Evolutionary conservation across 495 filamentous ascomycete species (phyloP), one percentile per base, ranked within the genome.

Genomic region (Aspergillus homomorphus): DNA sequence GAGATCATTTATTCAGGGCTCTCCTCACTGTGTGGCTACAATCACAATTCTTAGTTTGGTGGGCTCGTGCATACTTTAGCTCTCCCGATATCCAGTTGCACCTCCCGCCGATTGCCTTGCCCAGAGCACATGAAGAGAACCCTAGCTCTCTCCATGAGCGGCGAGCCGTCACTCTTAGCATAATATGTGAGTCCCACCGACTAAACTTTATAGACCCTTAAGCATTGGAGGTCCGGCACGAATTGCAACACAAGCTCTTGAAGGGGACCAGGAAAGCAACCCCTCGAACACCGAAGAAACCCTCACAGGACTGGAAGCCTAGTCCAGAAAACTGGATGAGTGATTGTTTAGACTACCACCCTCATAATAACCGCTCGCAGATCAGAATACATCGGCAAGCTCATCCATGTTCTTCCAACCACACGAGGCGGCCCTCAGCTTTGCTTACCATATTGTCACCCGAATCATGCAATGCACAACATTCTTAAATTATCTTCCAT

Each of bases 171-270:
- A 59, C 62, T 18, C n/a, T 72, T 9, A 63, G 63, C 33, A 70
- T 70, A 12, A 56, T 72, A 53, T 72, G 69, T 30, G 69, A 69
- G 57, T 69, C 69, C 3, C 65, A 72, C 62, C 59, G 65, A 38
- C 41, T 70, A 5, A 72, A 68, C 51, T 58, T 56, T 10, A 49
- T 51, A 15, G 33, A 26, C 2, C 1, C 53, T 72, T 2, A 42
- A 55, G 28, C 26, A 67, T 60, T 72, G 65, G 65, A 43, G 22
- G 2, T 18, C 15, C 26, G 33, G 54, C 42, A 16, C 43, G 28
- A 26, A 23, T n/a, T 10, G 15, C 26, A 16, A 57, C 45, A 5
- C n/a, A 1, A 9, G 4, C n/a, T n/a, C n/a, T n/a, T 6, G 10
- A 3, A 9, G 6, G 7, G 16, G 19, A 14, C n/a, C 51, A 10